These are phyloP conservation scores for Angomonas desouzai DNA, from an alignment of 208 protist genomes.

Conservation along the genomic window DNA sequence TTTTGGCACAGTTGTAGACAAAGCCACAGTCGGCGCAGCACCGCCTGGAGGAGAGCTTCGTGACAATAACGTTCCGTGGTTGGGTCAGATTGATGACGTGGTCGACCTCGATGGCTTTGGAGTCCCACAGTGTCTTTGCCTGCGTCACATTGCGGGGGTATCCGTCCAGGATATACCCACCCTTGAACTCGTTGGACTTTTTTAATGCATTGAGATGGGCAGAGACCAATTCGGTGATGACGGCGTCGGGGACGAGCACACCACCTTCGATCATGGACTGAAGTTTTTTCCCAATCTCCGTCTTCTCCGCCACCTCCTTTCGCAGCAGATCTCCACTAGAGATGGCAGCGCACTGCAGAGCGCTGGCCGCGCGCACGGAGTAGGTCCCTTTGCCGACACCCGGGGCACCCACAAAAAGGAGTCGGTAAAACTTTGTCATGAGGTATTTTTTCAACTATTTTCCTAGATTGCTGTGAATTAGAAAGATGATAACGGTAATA, in stretches of 20 bases:
- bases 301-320: conserved; percentile 51
- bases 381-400: conserved; percentile 94
- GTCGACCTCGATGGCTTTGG: conserved; percentile 47
- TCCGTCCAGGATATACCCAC: conserved; percentile 90
- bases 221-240: conserved; percentile 69
- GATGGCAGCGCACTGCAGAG: conserved; percentile 73
- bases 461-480: background rate
- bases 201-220: conserved; percentile 23
- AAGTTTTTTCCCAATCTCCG: conserved; percentile 38
- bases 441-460: no score
- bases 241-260: conserved; percentile 67
- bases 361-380: conserved; percentile 66
- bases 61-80: conserved; percentile 62
- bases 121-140: conserved; percentile 52
- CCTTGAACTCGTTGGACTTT: conserved; percentile 12
- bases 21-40: conserved; percentile 69
- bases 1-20: conserved; percentile 69
- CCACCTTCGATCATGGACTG: conserved; percentile 54
- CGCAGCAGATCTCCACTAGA: conserved; percentile 92
- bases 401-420: conserved; percentile 89
- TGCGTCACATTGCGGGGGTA: conserved; percentile 90
- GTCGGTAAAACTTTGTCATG: conserved; percentile 30
- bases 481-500: background rate
- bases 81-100: conserved; percentile 80
- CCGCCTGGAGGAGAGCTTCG: conserved; percentile 65